Evolutionary conservation across 805 yeast species (phyloP), one percentile per base, ranked within the genome.

Genomic region (Kodamaea sagamina): DNA sequence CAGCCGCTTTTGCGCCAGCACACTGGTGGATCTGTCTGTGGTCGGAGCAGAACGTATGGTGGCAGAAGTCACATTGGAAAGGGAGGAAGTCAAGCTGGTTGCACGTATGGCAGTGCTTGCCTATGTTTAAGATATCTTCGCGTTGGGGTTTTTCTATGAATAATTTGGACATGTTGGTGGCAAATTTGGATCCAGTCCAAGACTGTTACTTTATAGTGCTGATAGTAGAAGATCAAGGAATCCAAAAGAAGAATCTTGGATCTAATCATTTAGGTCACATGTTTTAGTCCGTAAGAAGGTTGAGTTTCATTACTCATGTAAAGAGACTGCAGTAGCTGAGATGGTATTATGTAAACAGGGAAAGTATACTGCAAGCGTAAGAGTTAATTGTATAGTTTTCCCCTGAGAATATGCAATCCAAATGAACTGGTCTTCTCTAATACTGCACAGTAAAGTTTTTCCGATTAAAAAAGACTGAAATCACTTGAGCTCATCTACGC

Each of bases 51-150:
- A 58, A 81, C 2, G 68, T 60, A 17, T 55, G 50, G 8, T 68
- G 54, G 53, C 82, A 77, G 40, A 65, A 68, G 32, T 72, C 74
- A 55, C 86, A 81, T 12, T 58, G 59, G 54, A 71, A 81, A 12
- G 86, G 86, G 21, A 81, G 61, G 49, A 81, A 81, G 55, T 81
- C 86, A 5, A 79, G 61, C 47, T 65, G 68, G 36, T 71, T 63
- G 55, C 86, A 81, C 12, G 70, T 61, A 19, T 58, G 52, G 57
- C 86, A 81, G 52, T 79, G 78, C 44, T 72, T 59, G n/a, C 86
- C 86, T 4, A 81, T 71, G 37, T 81, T 75, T 58, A 81, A 62
- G 48, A 37, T 13, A 11, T 26, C 45, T 31, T 38, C 36, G 11
- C 24, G 25, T 25, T 32, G 36, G 24, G 32, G 41, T 16, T 42